These are phyloP conservation scores for Yarrowia sp. DNA, from an alignment of 805 yeast genomes.

Conservation along the genomic window DNA sequence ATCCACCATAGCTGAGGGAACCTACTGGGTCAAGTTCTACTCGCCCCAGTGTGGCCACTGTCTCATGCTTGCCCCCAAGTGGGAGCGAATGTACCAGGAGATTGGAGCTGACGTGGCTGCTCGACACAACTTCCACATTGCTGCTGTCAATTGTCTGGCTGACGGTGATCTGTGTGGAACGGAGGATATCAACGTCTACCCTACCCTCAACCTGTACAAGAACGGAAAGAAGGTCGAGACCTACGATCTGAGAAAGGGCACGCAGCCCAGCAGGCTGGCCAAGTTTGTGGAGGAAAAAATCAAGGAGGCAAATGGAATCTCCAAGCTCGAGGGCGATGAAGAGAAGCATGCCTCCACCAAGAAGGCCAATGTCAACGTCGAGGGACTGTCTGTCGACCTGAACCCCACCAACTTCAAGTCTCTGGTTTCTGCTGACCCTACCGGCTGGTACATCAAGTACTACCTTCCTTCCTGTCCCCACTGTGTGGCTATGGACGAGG, in stretches of 20 bases:
- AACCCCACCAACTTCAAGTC: constrained; percentile 35
- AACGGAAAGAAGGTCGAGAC: constrained; percentile 38
- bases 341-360: constrained; percentile 26
- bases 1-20: constrained; percentile 47
- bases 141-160: constrained; percentile 80
- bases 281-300: constrained; percentile 25
- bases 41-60: constrained; percentile 92
- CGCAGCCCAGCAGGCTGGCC: constrained; percentile 25
- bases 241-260: constrained; percentile 27
- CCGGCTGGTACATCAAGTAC: constrained; percentile 44
- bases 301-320: constrained; percentile 6
- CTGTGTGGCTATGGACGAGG: constrained; percentile 41
- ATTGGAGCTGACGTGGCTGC: constrained; percentile 45
- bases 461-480: constrained; percentile 44
- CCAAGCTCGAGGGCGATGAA: constrained; percentile 22
- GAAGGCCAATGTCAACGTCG: constrained; percentile 34
- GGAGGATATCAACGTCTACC: constrained; percentile 65
- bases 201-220: constrained; percentile 62
- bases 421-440: constrained; percentile 43
- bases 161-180: constrained; percentile 80
- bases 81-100: constrained; percentile 65
- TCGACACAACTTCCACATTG: constrained; percentile 53
- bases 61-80: constrained; percentile 69
- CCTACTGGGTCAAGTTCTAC: constrained; percentile 80
- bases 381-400: constrained; percentile 40